phyloP scores from a whole-genome alignment of 352 stramenopile genomes.

The Phytophthora tubulina region DNA sequence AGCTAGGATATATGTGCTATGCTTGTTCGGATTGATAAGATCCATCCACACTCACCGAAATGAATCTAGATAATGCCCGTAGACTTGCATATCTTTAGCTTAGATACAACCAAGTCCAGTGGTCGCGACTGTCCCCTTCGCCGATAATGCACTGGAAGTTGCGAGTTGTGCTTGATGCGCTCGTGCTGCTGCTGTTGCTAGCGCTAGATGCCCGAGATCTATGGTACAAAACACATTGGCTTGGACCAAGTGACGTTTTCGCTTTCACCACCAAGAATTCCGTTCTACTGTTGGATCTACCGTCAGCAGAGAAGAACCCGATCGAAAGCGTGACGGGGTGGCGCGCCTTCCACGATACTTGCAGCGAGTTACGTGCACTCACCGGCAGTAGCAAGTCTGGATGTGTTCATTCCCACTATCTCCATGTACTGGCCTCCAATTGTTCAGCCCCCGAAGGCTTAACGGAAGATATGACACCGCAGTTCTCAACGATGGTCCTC shows the following conservation, averaged over 20 bases:
- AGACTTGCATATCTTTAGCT: no score
- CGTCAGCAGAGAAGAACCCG: neutral
- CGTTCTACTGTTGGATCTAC: conserved; percentile 22
- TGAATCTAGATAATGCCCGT: no score
- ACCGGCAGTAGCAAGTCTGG: conserved; percentile 21
- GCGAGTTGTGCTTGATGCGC: conserved; percentile 35
- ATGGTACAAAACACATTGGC: conserved; percentile 65
- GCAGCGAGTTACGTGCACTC: conserved; percentile 36
- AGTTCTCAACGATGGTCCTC: conserved; percentile 42
- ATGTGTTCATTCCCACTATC: conserved; percentile 36
- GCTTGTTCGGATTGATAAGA: neutral
- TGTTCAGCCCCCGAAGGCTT: conserved; percentile 34
- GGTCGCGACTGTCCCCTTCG: no score
- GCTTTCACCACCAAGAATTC: conserved; percentile 45
- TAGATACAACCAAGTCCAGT: no score
- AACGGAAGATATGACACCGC: conserved; percentile 22
- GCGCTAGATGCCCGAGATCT: conserved; percentile 55
- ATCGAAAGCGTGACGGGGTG: conserved; percentile 43
- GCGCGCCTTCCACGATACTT: conserved; percentile 52
- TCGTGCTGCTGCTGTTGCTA: conserved; percentile 49
- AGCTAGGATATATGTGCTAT: no score
- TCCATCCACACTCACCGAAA: conserved; percentile 31
- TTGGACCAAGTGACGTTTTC: conserved; percentile 57
- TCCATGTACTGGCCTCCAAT: conserved; percentile 42
- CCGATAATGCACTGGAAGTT: conserved; percentile 40